These are phyloP conservation scores for Boletales sp. DNA, from an alignment of 768 basidiomycete species.

Conservation along the genomic window DNA sequence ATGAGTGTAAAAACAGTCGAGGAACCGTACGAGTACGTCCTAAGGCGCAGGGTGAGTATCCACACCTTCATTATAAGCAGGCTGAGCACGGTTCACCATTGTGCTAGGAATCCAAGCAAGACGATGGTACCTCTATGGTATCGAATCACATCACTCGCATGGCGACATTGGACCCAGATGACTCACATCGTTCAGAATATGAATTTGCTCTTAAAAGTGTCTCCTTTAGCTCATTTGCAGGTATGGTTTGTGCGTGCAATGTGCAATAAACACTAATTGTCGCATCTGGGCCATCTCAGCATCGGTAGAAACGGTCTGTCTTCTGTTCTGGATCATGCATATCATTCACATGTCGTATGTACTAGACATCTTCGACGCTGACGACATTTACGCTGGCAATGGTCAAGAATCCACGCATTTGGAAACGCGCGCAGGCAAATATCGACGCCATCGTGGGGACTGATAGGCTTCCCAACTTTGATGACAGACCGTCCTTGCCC, in stretches of 20 bases:
- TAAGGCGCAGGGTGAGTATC: neutral
- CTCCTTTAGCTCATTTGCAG: constrained; percentile 9
- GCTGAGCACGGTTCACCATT: neutral
- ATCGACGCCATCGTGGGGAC: no score
- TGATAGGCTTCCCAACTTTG: no score
- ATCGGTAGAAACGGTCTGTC: constrained; percentile 9
- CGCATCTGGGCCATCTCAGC: neutral
- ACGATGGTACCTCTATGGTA: constrained; percentile 6
- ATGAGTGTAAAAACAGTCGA: constrained; percentile 3
- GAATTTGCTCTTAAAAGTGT: constrained; percentile 5
- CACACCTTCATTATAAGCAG: no score
- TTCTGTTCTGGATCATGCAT: neutral
- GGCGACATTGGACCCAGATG: constrained; percentile 8
- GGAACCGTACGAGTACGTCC: neutral
- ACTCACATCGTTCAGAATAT: neutral
- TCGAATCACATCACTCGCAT: constrained; percentile 14
- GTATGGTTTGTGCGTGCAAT: neutral
- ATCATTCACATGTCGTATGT: no score
- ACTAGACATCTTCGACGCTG: constrained; percentile 6
- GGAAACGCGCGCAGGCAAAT: no score
- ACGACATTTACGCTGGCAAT: neutral
- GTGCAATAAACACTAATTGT: neutral
- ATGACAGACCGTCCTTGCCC: no score
- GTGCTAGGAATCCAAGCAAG: neutral
- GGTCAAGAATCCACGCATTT: no score